phyloP scores from a whole-genome alignment of 1,139 yeast species.

The Insectozyma bohioensis region DNA sequence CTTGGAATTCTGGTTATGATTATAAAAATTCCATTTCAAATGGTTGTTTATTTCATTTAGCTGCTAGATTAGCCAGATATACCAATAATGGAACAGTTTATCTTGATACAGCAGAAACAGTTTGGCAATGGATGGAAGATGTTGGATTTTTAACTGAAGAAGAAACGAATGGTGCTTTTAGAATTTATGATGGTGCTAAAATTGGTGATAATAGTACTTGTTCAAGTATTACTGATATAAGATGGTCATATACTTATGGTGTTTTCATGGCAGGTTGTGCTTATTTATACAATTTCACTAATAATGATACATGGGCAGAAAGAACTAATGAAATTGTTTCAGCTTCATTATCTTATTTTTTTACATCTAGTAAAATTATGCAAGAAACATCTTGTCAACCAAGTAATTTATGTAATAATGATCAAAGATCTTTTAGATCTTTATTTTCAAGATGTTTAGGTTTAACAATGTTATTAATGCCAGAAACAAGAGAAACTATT shows the following conservation, averaged over 20 bases:
- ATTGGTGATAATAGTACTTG: constrained; percentile 51
- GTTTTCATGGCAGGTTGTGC: constrained; percentile 71
- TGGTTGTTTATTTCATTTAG: constrained; percentile 74
- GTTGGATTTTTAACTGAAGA: constrained; percentile 46
- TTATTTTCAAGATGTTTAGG: constrained; percentile 68
- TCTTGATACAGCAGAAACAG: constrained; percentile 60
- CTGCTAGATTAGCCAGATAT: constrained; percentile 75
- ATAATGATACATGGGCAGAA: constrained; percentile 53
- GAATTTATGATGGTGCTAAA: constrained; percentile 74
- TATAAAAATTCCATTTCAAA: constrained; percentile 80
- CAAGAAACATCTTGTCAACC: constrained; percentile 66
- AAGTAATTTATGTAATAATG: constrained; percentile 58
- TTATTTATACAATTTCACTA: constrained; percentile 65
- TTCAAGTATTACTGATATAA: constrained; percentile 47
- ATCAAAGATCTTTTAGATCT: constrained; percentile 78
- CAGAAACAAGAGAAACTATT: constrained; percentile 45
- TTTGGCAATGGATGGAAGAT: constrained; percentile 68
- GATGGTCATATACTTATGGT: constrained; percentile 86
- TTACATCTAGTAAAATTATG: constrained; percentile 45
- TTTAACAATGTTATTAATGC: constrained; percentile 55
- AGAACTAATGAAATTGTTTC: constrained; percentile 51
- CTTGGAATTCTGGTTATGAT: constrained; percentile 73
- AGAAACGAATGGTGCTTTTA: constrained; percentile 36
- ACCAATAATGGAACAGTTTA: constrained; percentile 57
- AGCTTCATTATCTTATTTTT: constrained; percentile 48